Conservation (phyloP, 2,329 filamentous ascomycete species). For the Nothomitra cinnamomea region DNA sequence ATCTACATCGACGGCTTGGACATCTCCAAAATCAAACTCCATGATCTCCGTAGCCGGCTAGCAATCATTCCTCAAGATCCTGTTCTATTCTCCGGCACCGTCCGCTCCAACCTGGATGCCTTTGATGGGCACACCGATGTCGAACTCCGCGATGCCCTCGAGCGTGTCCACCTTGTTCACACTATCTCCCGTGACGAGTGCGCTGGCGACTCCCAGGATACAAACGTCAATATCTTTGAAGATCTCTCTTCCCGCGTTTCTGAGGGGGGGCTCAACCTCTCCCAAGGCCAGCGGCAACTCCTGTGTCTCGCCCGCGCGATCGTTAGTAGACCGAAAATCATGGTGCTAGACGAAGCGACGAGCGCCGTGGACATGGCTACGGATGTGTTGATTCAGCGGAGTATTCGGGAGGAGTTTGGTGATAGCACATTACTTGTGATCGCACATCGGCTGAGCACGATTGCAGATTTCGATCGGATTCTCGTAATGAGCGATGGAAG, state of each 20-base stretch:
- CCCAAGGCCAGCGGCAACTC: conserved; percentile 60
- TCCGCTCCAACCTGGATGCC: conserved; percentile 61
- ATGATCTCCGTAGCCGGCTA: conserved; percentile 53
- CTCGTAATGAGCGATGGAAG: conserved; percentile 51
- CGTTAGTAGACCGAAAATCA: conserved; percentile 53
- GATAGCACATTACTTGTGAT: conserved; percentile 56
- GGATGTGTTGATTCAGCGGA: conserved; percentile 55
- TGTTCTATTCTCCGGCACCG: conserved; percentile 63
- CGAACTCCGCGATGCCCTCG: conserved; percentile 51
- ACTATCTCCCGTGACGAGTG: neutral
- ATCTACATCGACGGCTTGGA: conserved; percentile 59
- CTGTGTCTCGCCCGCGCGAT: conserved; percentile 60
- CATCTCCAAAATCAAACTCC: conserved; percentile 52
- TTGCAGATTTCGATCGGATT: conserved; percentile 60
- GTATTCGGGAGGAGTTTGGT: conserved; percentile 54
- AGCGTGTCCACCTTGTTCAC: conserved; percentile 48
- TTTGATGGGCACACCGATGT: conserved; percentile 53
- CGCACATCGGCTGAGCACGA: conserved; percentile 58
- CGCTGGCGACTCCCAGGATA: neutral
- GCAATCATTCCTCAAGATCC: conserved; percentile 76
- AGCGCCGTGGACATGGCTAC: conserved; percentile 64
- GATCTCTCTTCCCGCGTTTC: conserved; percentile 46
- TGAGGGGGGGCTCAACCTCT: conserved; percentile 57
- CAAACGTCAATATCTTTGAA: conserved; percentile 48
- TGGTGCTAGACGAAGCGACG: conserved; percentile 69